These are phyloP conservation scores for Candida sp. DNA, from an alignment of 1,139 yeast species.

Conservation along the genomic window DNA sequence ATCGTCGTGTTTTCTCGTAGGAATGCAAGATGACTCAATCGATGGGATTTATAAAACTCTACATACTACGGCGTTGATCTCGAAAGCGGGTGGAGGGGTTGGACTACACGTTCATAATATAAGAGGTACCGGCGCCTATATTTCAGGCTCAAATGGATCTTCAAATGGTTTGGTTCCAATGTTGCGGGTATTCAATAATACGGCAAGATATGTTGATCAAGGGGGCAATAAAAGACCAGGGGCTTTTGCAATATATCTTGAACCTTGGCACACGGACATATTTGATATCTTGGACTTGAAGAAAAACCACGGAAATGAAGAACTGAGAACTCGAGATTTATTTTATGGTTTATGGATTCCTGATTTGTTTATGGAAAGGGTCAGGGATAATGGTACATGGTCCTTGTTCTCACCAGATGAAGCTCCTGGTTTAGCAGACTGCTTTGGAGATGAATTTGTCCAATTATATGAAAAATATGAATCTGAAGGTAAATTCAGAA, in stretches of 20 bases:
- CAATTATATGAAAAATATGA: constrained; percentile 45
- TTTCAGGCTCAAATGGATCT: constrained; percentile 52
- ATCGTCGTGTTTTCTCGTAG: constrained; percentile 55
- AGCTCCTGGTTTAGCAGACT: constrained; percentile 50
- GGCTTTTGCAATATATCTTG: constrained; percentile 58
- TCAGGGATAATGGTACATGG: constrained; percentile 48
- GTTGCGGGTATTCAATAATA: constrained; percentile 56
- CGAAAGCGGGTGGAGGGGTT: constrained; percentile 59
- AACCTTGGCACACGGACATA: constrained; percentile 61
- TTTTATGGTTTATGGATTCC: constrained; percentile 61
- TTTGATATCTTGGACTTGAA: constrained; percentile 50
- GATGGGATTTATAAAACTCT: constrained; percentile 57
- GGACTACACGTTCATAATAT: constrained; percentile 57
- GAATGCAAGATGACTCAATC: constrained; percentile 57
- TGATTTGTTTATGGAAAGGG: constrained; percentile 55
- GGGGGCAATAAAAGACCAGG: constrained; percentile 65
- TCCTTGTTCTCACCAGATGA: constrained; percentile 53
- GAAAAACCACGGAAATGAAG: constrained; percentile 59
- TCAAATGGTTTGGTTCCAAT: constrained; percentile 58
- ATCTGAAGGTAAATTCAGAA: constrained; percentile 32
- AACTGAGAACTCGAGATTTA: constrained; percentile 52
- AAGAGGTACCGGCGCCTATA: constrained; percentile 47
- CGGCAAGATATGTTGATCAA: constrained; percentile 61
- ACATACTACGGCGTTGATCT: constrained; percentile 52
- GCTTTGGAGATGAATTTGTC: constrained; percentile 48